Evolutionary conservation across 345 rosid genomes (phyloP).

Genomic region (Euphorbia tirucalli): DNA sequence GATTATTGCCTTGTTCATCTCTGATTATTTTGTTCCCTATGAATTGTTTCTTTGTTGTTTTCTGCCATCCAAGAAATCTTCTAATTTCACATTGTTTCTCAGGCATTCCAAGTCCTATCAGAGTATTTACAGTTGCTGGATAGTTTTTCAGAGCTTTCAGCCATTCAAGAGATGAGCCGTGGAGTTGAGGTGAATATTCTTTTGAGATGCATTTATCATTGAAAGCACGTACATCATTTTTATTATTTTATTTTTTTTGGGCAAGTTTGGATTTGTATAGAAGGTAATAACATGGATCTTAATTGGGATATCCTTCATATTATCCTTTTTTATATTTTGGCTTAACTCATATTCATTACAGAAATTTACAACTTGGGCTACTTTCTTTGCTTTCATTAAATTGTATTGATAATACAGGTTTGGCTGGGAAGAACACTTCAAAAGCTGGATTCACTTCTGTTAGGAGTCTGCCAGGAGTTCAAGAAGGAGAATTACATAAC

Average conservation of each 20-base stretch:
- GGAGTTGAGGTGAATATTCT: constrained; percentile 79
- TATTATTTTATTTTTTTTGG: not conserved
- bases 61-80: constrained; percentile 13
- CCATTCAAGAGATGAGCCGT: constrained; percentile 87
- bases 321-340: constrained; percentile 9
- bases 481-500: constrained; percentile 79
- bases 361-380: constrained; percentile 14
- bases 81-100: constrained; percentile 21
- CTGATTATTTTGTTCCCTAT: not conserved
- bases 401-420: constrained; percentile 51
- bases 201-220: constrained; percentile 7
- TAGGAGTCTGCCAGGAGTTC: constrained; percentile 95
- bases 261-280: not conserved
- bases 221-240: not conserved
- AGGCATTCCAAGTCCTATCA: constrained; percentile 98
- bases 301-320: constrained; percentile 12
- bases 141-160: constrained; percentile 82
- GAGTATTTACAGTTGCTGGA: constrained; percentile 95
- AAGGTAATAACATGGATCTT: not conserved
- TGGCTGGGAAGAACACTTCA: constrained; percentile 98
- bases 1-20: not conserved
- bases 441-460: constrained; percentile 84
- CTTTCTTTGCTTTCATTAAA: constrained; percentile 14
- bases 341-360: not conserved
- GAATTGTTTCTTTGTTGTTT: not conserved